Evolutionary conservation across 805 yeast species (phyloP), one percentile per base, ranked within the genome.

Genomic region (Kuraishia floccosa): DNA sequence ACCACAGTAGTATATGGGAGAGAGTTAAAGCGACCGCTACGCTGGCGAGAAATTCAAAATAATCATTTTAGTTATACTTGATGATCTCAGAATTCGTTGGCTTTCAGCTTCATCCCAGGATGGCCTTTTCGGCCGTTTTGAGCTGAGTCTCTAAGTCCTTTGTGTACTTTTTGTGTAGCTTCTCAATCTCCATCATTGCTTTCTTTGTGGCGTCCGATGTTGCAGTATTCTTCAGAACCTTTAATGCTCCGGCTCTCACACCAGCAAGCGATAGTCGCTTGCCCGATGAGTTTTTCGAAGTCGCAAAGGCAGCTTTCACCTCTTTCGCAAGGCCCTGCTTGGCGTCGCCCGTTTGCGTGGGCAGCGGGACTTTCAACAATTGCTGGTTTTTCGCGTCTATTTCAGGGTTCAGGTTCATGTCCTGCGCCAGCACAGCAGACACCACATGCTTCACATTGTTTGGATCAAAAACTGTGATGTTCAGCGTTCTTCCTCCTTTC

Each of bases 401-500:
- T 47, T 80, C 87, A 1, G 97, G 94, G 36, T 77, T 84, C 63
- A 89, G 54, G 44, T 82, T 81, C 48, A 83, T 56, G 7, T 71
- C 69, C 0, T 87, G 63, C 1, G 70, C 78, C 36, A 84, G 51
- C 13, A 89, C 74, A 0, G 87, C 65, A 31, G 85, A 75, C 18
- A 80, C 66, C 18, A 89, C 69, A 37, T 69, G 65, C 42, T 83
- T 79, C 24, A 73, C 65, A 40, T 82, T 68, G 31, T 64, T 65
- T 5, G 94, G 94, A 46, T 89, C 96, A 52, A 79, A 89, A 2
- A 86, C 87, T 0, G 95, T 85, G n/a, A 89, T 71, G 20, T 70
- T 54, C 31, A 84, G 60, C 41, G 72, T 64, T 42, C 82, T 67
- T 17, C 65, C 60, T 5, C 89, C 91, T 41, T 78, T 78, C 31